phyloP scores from a whole-genome alignment of 1,284 basidiomycete genomes.

The Ganoderma boninense region DNA sequence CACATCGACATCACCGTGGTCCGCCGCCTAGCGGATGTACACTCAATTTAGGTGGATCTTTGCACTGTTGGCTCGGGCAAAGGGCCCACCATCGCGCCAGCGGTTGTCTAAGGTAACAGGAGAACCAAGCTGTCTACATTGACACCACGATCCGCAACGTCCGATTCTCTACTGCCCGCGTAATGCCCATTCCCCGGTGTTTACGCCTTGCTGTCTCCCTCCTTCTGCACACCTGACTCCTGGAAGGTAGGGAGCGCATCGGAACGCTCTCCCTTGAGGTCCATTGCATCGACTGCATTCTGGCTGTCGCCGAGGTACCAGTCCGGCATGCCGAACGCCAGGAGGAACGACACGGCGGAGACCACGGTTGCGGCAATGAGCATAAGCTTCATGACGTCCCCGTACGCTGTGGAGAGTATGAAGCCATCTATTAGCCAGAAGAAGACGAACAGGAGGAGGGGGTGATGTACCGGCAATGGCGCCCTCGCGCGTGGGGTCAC shows the following conservation, averaged over 20 bases:
- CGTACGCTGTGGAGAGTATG: constrained; percentile 50
- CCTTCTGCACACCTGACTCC: not conserved
- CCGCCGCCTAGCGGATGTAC: no score
- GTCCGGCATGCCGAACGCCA: constrained; percentile 40
- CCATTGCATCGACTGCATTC: constrained; percentile 35
- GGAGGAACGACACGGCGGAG: constrained; percentile 37
- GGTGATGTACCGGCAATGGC: constrained; percentile 57
- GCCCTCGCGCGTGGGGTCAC: constrained; percentile 64
- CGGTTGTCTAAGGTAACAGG: no score
- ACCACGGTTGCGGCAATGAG: constrained; percentile 50
- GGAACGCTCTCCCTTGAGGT: constrained; percentile 7
- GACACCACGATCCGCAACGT: no score
- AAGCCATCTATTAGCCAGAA: not conserved
- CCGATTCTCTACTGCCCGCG: no score
- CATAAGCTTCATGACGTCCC: constrained; percentile 63
- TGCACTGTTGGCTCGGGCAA: no score
- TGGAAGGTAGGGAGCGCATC: not conserved
- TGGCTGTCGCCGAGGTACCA: constrained; percentile 41
- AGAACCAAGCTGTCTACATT: no score
- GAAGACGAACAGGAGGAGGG: not conserved
- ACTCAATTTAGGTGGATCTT: no score
- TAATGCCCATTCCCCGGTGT: no score
- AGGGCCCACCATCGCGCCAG: no score
- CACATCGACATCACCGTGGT: no score
- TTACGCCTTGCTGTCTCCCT: not conserved